A percentile compares a stretch with the other conserved stretches of the same genome.
These are phyloP conservation scores for Colletotrichum endophyticum DNA, from an alignment of 2,329 filamentous ascomycete genomes.

Conservation along the genomic window DNA sequence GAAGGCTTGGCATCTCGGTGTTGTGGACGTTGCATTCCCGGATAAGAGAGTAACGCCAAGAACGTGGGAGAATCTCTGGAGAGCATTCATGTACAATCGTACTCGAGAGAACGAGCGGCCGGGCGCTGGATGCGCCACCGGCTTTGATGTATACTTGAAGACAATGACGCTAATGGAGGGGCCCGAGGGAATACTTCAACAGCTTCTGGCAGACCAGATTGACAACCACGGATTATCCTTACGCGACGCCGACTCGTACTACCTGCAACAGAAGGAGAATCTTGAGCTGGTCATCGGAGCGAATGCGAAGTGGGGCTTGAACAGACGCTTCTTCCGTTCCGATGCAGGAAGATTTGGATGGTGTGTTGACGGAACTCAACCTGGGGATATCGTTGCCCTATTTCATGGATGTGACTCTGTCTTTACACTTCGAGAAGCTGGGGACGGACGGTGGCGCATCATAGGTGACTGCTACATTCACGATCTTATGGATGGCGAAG, in stretches of 20 bases:
- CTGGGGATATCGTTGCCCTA: not conserved
- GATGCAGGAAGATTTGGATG: not conserved
- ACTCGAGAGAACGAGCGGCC: not conserved
- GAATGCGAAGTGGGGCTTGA: not conserved
- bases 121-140: not conserved
- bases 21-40: not conserved
- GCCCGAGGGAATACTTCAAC: not conserved
- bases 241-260: not conserved
- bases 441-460: not conserved
- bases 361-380: not conserved
- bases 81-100: constrained; percentile 4
- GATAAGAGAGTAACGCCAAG: not conserved
- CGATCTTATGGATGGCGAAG: not conserved
- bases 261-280: not conserved
- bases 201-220: not conserved
- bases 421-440: not conserved
- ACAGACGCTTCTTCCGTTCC: constrained; percentile 9
- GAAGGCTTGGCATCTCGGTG: not conserved
- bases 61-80: constrained; percentile 3
- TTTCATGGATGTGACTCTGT: not conserved
- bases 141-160: not conserved
- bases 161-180: not conserved
- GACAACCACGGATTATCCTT: not conserved
- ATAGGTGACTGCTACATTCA: not conserved
- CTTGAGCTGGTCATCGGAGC: not conserved